Conservation (phyloP, 768 basidiomycete genomes). For the Suillus hirtellus region DNA sequence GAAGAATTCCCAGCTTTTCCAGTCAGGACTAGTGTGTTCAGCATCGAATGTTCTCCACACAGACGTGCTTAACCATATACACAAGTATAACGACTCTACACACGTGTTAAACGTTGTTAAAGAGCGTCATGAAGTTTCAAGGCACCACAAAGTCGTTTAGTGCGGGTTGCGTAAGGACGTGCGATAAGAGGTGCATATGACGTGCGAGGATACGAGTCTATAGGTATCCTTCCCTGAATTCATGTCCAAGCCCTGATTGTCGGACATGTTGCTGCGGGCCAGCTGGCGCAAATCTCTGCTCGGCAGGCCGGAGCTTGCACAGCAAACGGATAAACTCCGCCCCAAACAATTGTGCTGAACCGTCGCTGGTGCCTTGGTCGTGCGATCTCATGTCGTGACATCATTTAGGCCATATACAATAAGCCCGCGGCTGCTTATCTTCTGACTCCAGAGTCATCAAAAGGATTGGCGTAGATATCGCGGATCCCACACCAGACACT, state of each 20-base stretch:
- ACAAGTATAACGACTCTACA: neutral
- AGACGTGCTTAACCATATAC: neutral
- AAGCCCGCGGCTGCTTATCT: neutral
- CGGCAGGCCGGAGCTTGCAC: neutral
- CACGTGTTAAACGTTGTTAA: no score
- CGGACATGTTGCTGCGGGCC: neutral
- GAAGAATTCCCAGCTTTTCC: neutral
- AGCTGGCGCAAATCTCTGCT: neutral
- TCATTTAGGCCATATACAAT: no score
- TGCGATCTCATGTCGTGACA: neutral
- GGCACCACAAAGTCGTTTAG: neutral
- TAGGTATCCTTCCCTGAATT: neutral
- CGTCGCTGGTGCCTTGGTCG: neutral
- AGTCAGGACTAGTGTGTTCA: neutral
- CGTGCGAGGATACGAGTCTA: neutral
- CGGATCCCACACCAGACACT: neutral
- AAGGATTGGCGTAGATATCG: neutral
- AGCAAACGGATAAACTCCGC: neutral
- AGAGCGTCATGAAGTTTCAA: neutral
- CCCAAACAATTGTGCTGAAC: neutral
- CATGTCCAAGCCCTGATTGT: neutral
- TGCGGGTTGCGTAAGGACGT: neutral
- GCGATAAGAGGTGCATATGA: neutral
- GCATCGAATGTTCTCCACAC: neutral
- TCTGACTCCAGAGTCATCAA: no score